phyloP scores from a whole-genome alignment of 176 grass and related monocot species.

The Oryza meyeriana region DNA sequence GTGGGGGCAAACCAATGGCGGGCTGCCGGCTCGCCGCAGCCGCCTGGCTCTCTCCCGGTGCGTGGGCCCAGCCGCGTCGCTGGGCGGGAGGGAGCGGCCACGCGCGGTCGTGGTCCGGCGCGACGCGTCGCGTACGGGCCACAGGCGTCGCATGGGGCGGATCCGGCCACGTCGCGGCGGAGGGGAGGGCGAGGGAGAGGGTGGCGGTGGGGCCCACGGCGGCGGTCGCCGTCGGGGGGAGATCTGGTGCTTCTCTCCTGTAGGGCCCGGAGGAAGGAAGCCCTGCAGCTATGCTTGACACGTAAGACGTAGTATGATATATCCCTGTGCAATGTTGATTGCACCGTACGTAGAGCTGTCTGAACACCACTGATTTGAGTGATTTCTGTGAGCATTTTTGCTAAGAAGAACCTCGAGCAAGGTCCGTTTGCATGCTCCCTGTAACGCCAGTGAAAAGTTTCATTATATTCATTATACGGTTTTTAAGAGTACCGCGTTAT shows the following conservation, averaged over 20 bases:
- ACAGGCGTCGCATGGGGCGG: slow-evolving; percentile 34
- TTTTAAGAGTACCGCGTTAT: no score
- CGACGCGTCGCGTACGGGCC: slow-evolving; percentile 25
- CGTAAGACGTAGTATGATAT: neutral
- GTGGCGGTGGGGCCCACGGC: neutral
- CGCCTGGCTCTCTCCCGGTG: no score
- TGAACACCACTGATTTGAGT: no score
- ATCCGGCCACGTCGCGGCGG: slow-evolving; percentile 41
- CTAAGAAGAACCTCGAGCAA: no score
- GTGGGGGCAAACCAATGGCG: neutral
- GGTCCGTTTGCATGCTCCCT: no score
- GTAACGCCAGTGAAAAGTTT: no score
- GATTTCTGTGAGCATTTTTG: no score
- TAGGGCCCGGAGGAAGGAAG: neutral
- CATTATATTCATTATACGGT: no score
- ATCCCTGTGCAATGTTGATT: neutral
- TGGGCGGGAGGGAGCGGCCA: neutral
- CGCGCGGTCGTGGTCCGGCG: neutral
- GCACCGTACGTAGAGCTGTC: neutral
- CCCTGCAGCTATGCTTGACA: neutral
- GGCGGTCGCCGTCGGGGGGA: slow-evolving; percentile 25
- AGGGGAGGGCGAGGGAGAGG: neutral
- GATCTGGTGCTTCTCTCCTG: neutral
- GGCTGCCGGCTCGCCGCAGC: slow-evolving; percentile 22
- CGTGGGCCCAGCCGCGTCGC: neutral